Percentiles rank a stretch among this genome's conserved stretches.
Conservation (phyloP, 225 moss, liverwort and hornwort species). For the Physcomitrium patens region DNA sequence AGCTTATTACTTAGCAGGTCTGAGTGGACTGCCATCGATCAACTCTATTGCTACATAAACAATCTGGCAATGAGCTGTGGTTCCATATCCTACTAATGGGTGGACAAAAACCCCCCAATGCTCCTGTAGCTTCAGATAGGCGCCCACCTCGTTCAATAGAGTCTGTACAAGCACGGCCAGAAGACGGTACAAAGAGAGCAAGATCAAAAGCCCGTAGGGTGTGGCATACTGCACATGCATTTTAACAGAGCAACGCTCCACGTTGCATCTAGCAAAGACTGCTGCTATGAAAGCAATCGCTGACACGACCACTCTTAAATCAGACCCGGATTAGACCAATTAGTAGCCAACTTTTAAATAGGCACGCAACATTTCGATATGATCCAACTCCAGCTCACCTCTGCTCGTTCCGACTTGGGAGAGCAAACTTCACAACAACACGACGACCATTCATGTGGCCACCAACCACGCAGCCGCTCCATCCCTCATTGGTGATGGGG, state of each 20-base stretch:
- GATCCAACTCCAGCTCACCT: conserved; percentile 1
- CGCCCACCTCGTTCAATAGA: too few relatives aligned
- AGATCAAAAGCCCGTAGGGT: neutral
- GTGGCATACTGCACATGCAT: too few relatives aligned
- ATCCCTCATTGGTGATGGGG: conserved; percentile 22
- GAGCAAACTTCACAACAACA: conserved; percentile 30
- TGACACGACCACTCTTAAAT: neutral
- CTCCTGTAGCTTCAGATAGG: too few relatives aligned
- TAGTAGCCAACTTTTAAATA: neutral
- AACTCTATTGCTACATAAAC: conserved; percentile 30
- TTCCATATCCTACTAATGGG: too few relatives aligned
- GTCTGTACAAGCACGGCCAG: too few relatives aligned
- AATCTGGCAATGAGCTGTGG: too few relatives aligned
- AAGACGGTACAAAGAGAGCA: too few relatives aligned
- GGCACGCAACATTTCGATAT: neutral
- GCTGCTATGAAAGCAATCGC: neutral
- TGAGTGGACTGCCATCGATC: too few relatives aligned
- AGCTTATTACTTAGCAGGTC: conserved; percentile 10
- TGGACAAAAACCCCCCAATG: too few relatives aligned
- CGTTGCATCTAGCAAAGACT: conserved; percentile 11
- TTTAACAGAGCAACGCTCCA: too few relatives aligned
- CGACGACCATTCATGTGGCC: conserved; percentile 18
- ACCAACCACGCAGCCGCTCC: conserved; percentile 30
- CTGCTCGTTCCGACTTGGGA: conserved; percentile 10
- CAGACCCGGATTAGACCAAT: neutral